Percentiles rank a stretch among this genome's conserved stretches.
Evolutionary conservation across 2,329 filamentous ascomycete species (phyloP).

Genomic region (Penicillium hesseltinei): DNA sequence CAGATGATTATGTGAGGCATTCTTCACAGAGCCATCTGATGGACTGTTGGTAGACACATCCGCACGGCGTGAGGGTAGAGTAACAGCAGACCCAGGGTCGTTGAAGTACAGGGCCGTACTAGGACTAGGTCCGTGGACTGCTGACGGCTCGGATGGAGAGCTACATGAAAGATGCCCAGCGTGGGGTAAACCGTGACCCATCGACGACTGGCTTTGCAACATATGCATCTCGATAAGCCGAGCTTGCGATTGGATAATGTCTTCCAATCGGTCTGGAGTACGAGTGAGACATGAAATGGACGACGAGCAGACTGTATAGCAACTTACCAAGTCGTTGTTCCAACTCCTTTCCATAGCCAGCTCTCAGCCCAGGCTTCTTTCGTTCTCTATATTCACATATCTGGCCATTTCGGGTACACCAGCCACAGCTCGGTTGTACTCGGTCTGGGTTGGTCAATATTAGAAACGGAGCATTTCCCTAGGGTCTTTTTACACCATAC

Average conservation of each 20-base stretch:
- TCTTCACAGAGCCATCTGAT: slow-evolving; percentile 34
- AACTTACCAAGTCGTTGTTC: slow-evolving; percentile 61
- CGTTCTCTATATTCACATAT: slow-evolving; percentile 67
- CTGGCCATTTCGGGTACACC: slow-evolving; percentile 67
- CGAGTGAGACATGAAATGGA: neutral
- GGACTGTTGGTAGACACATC: slow-evolving; percentile 42
- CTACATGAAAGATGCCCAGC: slow-evolving; percentile 32
- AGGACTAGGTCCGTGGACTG: slow-evolving; percentile 53
- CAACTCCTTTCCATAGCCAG: slow-evolving; percentile 69
- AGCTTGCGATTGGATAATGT: slow-evolving; percentile 63
- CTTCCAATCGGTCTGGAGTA: slow-evolving; percentile 61
- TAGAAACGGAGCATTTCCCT: neutral
- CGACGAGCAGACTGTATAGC: neutral
- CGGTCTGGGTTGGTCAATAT: slow-evolving; percentile 41
- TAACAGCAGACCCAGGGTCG: slow-evolving; percentile 53
- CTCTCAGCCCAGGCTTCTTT: slow-evolving; percentile 65
- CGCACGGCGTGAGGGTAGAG: slow-evolving; percentile 47
- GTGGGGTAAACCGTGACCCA: slow-evolving; percentile 27
- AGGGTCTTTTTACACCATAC: slow-evolving; percentile 24
- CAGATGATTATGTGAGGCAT: slow-evolving; percentile 23
- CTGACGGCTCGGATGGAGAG: slow-evolving; percentile 54
- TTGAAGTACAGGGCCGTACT: slow-evolving; percentile 62
- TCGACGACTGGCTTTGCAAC: slow-evolving; percentile 34
- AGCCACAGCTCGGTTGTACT: slow-evolving; percentile 63
- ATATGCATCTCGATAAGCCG: slow-evolving; percentile 64